Base-by-base conservation (phyloP, 139 green algal genomes). In the Ettlia oleoabundans region DNA sequence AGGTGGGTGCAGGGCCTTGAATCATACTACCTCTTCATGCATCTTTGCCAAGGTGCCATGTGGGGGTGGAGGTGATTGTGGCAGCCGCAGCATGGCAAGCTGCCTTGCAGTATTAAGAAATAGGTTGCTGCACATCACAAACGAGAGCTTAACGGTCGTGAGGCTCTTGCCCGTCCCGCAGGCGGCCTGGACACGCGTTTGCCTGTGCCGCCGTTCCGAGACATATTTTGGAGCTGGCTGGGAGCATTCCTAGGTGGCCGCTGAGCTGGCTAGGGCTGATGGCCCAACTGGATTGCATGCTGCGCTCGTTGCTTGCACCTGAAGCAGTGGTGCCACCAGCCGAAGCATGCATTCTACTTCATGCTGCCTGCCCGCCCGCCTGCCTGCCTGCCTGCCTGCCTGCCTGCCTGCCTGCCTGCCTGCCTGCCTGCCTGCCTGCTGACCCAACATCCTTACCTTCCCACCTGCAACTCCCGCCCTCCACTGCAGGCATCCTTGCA, bases 151-250 rank as follows among this genome's bases (percentile, higher is more conserved):
- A n/a, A n/a, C n/a, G 13, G 67, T 0, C 18, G 15, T 1, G 38
- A 30, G 1, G 38, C 40, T 75, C 10, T 21, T 47, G 30, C 63
- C 63, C 7, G n/a, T 22, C 26, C n/a, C 40, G 51, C 78, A 83
- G 78, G 78, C 65, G 82, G 72, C 2, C 51, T 87, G 33, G 82
- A 87, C 78, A 81, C 43, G 26, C 74, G 82, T 33, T 43, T 87
- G 63, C 82, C 82, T 2, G 35, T 84, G 2, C 74, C 82, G 19
- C 37, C 64, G 26, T 74, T 42, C 2, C 43, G 62, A 9, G 51
- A 87, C 35, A 18, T 87, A 30, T 73, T 71, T n/a, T 87, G 73
- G 73, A 69, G 55, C 43, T 87, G 62, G 61, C 47, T 87, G 47
- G 82, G 71, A 58, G 62, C 82, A 1, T 87, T 87, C 47, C 47